Percentiles rank a stretch among this genome's conserved stretches.
These are phyloP conservation scores for Colletotrichum siamense DNA, from an alignment of 2,329 filamentous ascomycete species.

Conservation along the genomic window DNA sequence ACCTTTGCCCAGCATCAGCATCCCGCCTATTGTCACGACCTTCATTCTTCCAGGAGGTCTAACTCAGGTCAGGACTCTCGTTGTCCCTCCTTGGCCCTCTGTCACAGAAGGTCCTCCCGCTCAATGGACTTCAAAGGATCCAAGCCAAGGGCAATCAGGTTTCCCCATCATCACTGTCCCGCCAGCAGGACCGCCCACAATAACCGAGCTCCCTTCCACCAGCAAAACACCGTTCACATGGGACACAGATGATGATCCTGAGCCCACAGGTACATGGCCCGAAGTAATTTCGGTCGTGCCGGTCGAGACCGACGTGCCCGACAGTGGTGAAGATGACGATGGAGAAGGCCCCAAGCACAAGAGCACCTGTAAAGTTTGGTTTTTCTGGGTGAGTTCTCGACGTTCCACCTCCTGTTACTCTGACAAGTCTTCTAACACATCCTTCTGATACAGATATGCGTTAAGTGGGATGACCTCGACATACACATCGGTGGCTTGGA, in stretches of 20 bases:
- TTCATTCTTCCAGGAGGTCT: background rate
- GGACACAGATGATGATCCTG: background rate
- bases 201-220: background rate
- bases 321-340: background rate
- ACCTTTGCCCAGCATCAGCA: background rate
- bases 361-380: background rate
- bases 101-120: background rate
- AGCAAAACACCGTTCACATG: background rate
- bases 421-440: background rate
- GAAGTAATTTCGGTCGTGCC: background rate
- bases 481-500: background rate
- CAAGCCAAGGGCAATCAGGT: background rate
- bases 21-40: background rate
- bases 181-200: background rate
- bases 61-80: background rate
- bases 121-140: background rate
- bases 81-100: background rate
- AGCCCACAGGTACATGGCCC: background rate
- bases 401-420: background rate
- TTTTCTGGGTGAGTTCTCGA: background rate
- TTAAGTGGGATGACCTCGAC: background rate
- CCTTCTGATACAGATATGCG: background rate
- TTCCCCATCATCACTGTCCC: background rate
- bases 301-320: background rate
- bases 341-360: background rate